These are phyloP conservation scores for Talinum fruticosum DNA, from an alignment of 148 eudicot genomes.

Conservation along the genomic window DNA sequence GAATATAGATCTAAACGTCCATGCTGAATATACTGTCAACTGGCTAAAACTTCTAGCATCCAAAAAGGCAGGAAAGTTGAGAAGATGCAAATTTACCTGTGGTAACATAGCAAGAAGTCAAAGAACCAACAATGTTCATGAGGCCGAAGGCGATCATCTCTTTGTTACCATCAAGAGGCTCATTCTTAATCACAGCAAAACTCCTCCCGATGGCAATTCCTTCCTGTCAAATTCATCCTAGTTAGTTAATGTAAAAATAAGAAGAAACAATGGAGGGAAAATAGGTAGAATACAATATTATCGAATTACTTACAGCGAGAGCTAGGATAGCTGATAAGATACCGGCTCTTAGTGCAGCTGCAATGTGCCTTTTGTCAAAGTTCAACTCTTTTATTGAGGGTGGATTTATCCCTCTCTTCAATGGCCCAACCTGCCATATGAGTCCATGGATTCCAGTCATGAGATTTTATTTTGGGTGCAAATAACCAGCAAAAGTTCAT, in stretches of 20 bases:
- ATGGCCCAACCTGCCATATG: constrained; percentile 56
- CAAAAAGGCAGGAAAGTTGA: too few relatives aligned
- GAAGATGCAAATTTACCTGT: constrained; percentile 40
- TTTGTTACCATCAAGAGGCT: constrained; percentile 87
- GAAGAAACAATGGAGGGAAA: not conserved
- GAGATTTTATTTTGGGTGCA: too few relatives aligned
- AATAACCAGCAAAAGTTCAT: too few relatives aligned
- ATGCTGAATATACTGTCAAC: too few relatives aligned
- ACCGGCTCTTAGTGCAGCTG: constrained; percentile 68
- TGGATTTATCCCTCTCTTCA: constrained; percentile 77
- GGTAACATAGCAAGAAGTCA: constrained; percentile 88
- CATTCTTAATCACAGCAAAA: constrained; percentile 66
- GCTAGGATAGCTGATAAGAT: constrained; percentile 64
- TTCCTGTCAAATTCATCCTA: constrained; percentile 43
- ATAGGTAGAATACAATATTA: not conserved
- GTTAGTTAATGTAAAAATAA: not conserved
- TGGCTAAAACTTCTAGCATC: too few relatives aligned
- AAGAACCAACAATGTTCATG: constrained; percentile 89
- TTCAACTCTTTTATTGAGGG: constrained; percentile 42
- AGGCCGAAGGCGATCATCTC: constrained; percentile 95
- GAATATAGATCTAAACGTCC: too few relatives aligned
- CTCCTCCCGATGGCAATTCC: constrained; percentile 94
- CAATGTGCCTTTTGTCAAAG: constrained; percentile 55
- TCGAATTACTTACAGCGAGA: constrained; percentile 65
- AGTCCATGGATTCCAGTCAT: not conserved